Base-by-base conservation (phyloP, 129 eudicot genomes). In the Kitagawia praeruptora region DNA sequence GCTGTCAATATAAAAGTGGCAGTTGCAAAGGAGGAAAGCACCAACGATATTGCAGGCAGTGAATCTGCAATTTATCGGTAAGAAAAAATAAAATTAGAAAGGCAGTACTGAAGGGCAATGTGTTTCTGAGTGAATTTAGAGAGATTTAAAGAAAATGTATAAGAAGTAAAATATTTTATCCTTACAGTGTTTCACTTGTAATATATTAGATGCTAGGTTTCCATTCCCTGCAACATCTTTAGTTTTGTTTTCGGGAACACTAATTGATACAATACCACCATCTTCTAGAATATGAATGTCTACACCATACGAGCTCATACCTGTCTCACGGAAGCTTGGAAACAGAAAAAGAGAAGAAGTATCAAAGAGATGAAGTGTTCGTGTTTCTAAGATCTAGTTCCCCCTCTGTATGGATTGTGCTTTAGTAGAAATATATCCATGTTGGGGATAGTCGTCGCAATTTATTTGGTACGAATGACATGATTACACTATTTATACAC, bases 201-300 rank as follows among this genome's bases (percentile, higher is more conserved):
- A 86, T 75, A 82, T 77, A 71, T 95, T 95, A 19, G 98, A 95
- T 69, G 85, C 87, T 74, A 84, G 77, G 76, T 95, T 95, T 82
- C 80, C 74, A 81, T 95, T 95, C 80, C 98, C 98, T n/a, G 97
- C 88, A 27, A 95, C 91, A 89, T 95, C 98, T n/a, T 80, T 75
- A 3, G 97, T 92, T 31, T 87, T 79, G 70, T 92, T 92, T 84
- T 92, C 97, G 44, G 93, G 98, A 77, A 95, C 77, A 37, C 79
- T 83, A 76, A 95, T 83, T 25, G 87, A 51, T 69, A 92, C 81
- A 53, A 66, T 77, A 25, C 82, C 86, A 10, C 74, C 83, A 3
- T 70, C 80, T 78, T 97, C 96, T 75, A 85, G 87, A 56, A 92
- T 71, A 56, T 86, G 87, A 66, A 92, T 75, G 61, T 85, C 83